Base-by-base conservation (phyloP, 164 flowering plant genomes). In the Dillenia turbinata region DNA sequence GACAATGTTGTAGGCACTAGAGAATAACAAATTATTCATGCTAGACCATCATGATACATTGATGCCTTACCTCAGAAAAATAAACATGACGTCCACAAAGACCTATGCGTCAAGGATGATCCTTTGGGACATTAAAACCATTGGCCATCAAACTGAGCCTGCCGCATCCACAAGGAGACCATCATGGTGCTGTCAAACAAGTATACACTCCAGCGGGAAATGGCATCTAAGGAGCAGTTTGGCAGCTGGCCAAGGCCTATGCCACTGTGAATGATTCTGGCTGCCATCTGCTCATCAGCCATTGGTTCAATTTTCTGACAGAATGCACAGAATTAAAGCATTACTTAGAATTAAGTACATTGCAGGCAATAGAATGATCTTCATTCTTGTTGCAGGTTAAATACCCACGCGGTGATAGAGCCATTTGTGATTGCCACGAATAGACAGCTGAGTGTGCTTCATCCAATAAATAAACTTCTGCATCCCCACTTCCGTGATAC, bases 231-330 rank as follows among this genome's bases (percentile, higher is more conserved):
- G 83, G 80, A 33, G 73, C 93, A 1, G 66, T 86, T 0, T 91
- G 95, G 97, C 97, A 90, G 67, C 81, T 89, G 47, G 96, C 96
- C 13, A 94, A 94, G 71, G 98, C 97, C 63, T 89, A 89, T 71
- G 97, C 69, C 44, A 86, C 92, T 17, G 96, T 93, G 0, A 89
- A 82, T 58, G 97, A 93, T 71, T 84, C 97, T 8, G 98, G 98
- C 51, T 77, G 75, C 52, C 98, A 93, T 64, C 96, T 90, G 74
- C 91, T 93, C 26, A 78, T 87, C 22, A 94, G 97, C 69, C 98
- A 94, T 69, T 91, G 96, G 98, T 93, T 79, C 13, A 61, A 47
- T 62, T 44, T 44, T 33, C 3, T 11, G 7, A 44, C 24, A 26
- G 8, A 44, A 53, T 45, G 48, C 16, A 14, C 7, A 33, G 40